Evolutionary conservation across 2,329 filamentous ascomycete genomes (phyloP).

Genomic region (Endocalyx cinctus): DNA sequence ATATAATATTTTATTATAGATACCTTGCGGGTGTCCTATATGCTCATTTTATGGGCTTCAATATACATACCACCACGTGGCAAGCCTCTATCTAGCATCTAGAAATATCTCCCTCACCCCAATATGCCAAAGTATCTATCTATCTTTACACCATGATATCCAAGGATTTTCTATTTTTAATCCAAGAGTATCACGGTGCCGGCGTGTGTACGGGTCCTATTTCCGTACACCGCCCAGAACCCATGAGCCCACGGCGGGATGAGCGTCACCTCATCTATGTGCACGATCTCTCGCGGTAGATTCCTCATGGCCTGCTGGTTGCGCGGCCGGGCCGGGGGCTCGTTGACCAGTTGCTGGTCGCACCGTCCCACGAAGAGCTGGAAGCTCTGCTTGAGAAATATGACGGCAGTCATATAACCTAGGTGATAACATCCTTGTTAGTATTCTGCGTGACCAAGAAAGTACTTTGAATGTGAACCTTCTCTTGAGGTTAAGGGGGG

Average conservation of each 20-base stretch:
- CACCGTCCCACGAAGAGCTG: not conserved
- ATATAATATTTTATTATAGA: too few species aligned
- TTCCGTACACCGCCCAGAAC: conserved; percentile 1
- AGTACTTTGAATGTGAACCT: too few species aligned
- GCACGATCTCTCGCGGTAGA: not conserved
- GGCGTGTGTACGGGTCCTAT: not conserved
- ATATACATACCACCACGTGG: too few species aligned
- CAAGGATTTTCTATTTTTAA: not conserved
- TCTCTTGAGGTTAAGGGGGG: conserved; percentile 1
- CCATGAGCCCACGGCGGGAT: not conserved
- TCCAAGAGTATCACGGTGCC: not conserved
- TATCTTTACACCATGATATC: not conserved
- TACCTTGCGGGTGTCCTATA: too few species aligned
- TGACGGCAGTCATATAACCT: conserved; percentile 37
- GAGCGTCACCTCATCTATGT: not conserved
- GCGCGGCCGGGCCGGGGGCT: conserved; percentile 1
- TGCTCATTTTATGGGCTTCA: too few species aligned
- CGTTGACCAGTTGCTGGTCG: conserved; percentile 1
- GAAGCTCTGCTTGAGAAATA: conserved; percentile 12
- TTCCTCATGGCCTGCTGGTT: not conserved
- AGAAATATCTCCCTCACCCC: too few species aligned
- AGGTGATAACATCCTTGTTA: too few species aligned
- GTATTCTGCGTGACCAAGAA: too few species aligned
- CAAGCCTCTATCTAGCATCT: too few species aligned
- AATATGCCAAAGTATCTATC: conserved; percentile 8